A percentile compares a stretch with the other conserved stretches of the same genome.
phyloP scores from a whole-genome alignment of 2,329 filamentous ascomycete species.

The Lachnellula cervina region DNA sequence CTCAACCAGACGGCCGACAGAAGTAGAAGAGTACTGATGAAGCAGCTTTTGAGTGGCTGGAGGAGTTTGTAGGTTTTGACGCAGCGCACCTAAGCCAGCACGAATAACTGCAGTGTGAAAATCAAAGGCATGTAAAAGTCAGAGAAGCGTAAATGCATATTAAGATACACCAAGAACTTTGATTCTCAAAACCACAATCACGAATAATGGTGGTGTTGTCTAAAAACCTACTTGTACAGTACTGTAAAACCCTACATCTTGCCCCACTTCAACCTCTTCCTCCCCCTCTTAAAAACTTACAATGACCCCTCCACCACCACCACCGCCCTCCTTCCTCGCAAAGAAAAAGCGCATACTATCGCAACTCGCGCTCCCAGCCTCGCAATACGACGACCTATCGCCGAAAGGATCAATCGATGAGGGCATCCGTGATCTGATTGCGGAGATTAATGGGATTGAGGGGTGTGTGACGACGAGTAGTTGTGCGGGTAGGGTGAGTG shows the following conservation, averaged over 20 bases:
- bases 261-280: background rate
- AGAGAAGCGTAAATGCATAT: too few species aligned
- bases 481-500: constrained; percentile 80
- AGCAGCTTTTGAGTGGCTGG: too few species aligned
- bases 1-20: too few species aligned
- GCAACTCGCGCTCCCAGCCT: constrained; percentile 62
- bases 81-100: too few species aligned
- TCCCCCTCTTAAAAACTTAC: background rate
- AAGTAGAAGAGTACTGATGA: too few species aligned
- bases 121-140: too few species aligned
- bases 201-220: too few species aligned
- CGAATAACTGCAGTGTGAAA: too few species aligned
- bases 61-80: too few species aligned
- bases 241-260: background rate
- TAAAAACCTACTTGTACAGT: too few species aligned
- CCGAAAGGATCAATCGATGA: constrained; percentile 85
- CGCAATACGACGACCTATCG: constrained; percentile 74
- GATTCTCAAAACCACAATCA: too few species aligned
- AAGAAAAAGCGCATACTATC: constrained; percentile 71
- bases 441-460: constrained; percentile 67
- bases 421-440: constrained; percentile 71
- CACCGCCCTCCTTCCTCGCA: constrained; percentile 41
- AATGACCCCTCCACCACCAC: background rate
- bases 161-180: too few species aligned
- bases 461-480: constrained; percentile 90